phyloP scores from a whole-genome alignment of 164 flowering plant genomes.

The Cinnamomum chago region DNA sequence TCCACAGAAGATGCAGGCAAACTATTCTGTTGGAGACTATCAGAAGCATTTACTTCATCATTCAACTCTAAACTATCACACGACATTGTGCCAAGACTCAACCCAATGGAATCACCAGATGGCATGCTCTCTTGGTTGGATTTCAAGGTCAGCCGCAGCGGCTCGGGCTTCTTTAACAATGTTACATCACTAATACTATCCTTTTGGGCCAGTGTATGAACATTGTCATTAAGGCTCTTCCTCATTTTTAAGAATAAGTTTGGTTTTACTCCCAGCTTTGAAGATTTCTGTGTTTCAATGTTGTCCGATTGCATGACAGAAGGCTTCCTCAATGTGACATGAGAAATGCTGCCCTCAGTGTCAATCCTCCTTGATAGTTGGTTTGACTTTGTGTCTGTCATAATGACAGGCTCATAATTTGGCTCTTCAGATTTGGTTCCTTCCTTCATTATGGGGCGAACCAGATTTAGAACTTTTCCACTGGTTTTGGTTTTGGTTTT shows the following conservation, averaged over 20 bases:
- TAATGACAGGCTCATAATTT: slow-evolving; percentile 17
- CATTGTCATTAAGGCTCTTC: slow-evolving; percentile 22
- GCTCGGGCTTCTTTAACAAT: slow-evolving; percentile 28
- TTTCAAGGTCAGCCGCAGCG: background rate
- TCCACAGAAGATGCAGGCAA: background rate
- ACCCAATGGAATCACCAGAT: slow-evolving; percentile 14
- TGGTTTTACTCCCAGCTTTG: slow-evolving; percentile 31
- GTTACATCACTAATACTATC: slow-evolving; percentile 29
- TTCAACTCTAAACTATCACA: background rate
- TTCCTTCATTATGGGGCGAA: slow-evolving; percentile 63
- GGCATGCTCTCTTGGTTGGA: background rate
- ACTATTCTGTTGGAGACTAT: slow-evolving; percentile 8
- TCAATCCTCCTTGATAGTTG: slow-evolving; percentile 19
- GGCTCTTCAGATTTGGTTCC: slow-evolving; percentile 38
- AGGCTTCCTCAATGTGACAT: slow-evolving; percentile 70
- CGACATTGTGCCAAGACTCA: background rate
- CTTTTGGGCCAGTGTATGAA: slow-evolving; percentile 14
- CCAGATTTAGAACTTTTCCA: slow-evolving; percentile 37
- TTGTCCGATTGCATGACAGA: slow-evolving; percentile 35
- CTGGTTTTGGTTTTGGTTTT: background rate
- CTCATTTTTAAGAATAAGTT: slow-evolving; percentile 34
- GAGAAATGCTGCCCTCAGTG: slow-evolving; percentile 35
- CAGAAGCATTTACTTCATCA: slow-evolving; percentile 6
- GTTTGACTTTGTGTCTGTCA: slow-evolving; percentile 26
- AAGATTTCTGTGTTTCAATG: slow-evolving; percentile 16